Conservation (phyloP, 2,329 filamentous ascomycete species). For the Penicillium occitanis region DNA sequence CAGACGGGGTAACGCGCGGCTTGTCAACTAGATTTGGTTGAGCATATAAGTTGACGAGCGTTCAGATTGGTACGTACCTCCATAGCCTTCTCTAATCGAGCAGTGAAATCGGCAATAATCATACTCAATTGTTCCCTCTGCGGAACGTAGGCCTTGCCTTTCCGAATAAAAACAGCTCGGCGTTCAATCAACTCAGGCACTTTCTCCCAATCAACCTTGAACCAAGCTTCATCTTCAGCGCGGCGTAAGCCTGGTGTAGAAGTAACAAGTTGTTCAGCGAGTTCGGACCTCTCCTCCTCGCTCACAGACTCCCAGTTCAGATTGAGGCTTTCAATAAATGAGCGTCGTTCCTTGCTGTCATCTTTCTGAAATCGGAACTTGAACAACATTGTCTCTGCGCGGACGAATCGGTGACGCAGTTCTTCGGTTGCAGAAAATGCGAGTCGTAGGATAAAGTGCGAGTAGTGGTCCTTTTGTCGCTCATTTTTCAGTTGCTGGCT, state of each 20-base stretch:
- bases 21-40: conserved; percentile 63
- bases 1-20: conserved; percentile 83
- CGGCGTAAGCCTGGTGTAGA: conserved; percentile 52
- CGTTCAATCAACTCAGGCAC: conserved; percentile 87
- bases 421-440: conserved; percentile 93
- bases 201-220: conserved; percentile 93
- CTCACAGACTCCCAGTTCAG: conserved; percentile 82
- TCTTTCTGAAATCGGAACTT: conserved; percentile 77
- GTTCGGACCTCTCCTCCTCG: conserved; percentile 73
- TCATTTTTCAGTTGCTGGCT: conserved; percentile 62
- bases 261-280: conserved; percentile 62
- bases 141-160: conserved; percentile 88
- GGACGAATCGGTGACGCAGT: conserved; percentile 77
- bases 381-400: conserved; percentile 88
- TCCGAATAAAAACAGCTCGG: conserved; percentile 71
- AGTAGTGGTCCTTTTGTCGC: conserved; percentile 93
- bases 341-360: conserved; percentile 67
- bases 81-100: conserved; percentile 74
- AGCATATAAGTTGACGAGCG: not conserved
- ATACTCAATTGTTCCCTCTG: conserved; percentile 82
- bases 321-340: conserved; percentile 73
- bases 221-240: conserved; percentile 80
- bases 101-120: conserved; percentile 82
- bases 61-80: conserved; percentile 58
- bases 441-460: conserved; percentile 91